Evolutionary conservation across 75 land plant genomes (phyloP), one percentile per base, ranked within the genome.

Genomic region (Cunninghamia lanceolata): DNA sequence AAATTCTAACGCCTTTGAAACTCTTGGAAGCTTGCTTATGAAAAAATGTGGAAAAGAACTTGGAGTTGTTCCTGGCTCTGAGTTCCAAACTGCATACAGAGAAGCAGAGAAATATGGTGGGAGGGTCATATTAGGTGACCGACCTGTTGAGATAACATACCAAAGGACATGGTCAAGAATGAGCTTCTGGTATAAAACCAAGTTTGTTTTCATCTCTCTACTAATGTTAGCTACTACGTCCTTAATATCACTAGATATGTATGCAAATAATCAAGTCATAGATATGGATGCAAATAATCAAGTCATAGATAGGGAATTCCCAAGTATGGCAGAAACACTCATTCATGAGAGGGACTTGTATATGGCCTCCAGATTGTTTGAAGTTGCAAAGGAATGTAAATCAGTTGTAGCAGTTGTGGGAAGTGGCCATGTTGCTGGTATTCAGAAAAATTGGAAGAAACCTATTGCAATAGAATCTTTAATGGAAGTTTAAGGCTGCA

Each of bases 161-260:
- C 79, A 86, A 85, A 63, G 76, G 8, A 34, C 76, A 74, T 74
- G 76, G 76, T 2, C 76, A 74, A 74, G 35, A 14, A 34, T 74
- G 76, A 74, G 35, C 39, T 25, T 63, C 9, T 63, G 68, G n/a
- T 4, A 63, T 28, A 63, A 63, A 63, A 28, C 9, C 3, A 50
- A 13, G 28, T 63, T 63, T 28, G 28, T 63, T 63, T 5, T 63
- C 28, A 6, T 25, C 1, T 21, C 6, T 63, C 68, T 21, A 2
- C 1, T 25, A 63, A 0, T 25, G 28, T 50, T 50, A 13, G 16
- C 16, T 14, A 63, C 0, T 7, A 6, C 0, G 9, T 0, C 68
- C 28, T 63, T 6, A 63, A 3, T 6, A 25, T 0, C 28, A 7
- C 1, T 8, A 63, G 28, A 7, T 47, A 2, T 7, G 8, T 3